phyloP scores from a whole-genome alignment of 345 rosid genomes.

The Balakata baccata region DNA sequence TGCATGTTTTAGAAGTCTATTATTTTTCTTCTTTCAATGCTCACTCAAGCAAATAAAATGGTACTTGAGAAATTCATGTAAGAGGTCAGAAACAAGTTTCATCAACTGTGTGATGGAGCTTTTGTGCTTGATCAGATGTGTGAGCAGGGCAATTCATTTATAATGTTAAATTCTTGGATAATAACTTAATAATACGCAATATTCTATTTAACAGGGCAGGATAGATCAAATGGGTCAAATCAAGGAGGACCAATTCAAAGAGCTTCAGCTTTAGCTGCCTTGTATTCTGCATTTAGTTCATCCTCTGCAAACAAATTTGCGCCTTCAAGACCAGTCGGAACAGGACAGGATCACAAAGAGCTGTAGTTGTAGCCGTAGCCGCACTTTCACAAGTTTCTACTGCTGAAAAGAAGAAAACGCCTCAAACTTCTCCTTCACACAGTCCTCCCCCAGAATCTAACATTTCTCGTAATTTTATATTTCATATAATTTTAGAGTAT shows the following conservation, averaged over 20 bases:
- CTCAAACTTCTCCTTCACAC: conserved; percentile 60
- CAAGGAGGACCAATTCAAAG: conserved; percentile 72
- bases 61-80: no score
- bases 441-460: conserved; percentile 46
- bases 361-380: conserved; percentile 95
- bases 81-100: no score
- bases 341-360: conserved; percentile 76
- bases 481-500: no score
- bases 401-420: conserved; percentile 71
- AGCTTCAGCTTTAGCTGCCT: conserved; percentile 83
- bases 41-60: no score
- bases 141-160: background rate
- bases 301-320: conserved; percentile 50
- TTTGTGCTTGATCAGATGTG: background rate
- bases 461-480: conserved; percentile 50
- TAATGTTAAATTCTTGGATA: background rate
- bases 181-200: background rate
- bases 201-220: conserved; percentile 39
- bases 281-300: conserved; percentile 68
- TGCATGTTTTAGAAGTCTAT: no score
- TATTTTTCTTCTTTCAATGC: no score
- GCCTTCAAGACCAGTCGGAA: conserved; percentile 35
- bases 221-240: conserved; percentile 58
- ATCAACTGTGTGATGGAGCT: background rate
- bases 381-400: conserved; percentile 88